Conservation (phyloP, 1,139 yeast genomes). For the Arxiozyma telluris region DNA sequence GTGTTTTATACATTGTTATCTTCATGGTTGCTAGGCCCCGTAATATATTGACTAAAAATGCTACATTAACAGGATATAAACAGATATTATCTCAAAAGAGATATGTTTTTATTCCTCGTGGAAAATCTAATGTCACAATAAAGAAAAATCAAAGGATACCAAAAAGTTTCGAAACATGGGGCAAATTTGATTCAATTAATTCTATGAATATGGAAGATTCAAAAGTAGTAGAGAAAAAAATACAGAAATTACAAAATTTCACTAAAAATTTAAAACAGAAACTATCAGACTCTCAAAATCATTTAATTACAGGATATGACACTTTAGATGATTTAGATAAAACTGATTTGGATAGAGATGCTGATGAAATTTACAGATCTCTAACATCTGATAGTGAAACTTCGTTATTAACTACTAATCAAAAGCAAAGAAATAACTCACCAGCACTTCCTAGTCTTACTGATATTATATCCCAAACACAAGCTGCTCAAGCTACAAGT, state of each 20-base stretch:
- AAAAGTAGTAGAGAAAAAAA: slow-evolving; percentile 30
- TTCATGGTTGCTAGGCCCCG: neutral
- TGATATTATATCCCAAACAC: neutral
- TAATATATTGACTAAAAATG: neutral
- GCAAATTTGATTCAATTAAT: slow-evolving; percentile 12
- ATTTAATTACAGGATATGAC: neutral
- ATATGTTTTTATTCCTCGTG: slow-evolving; percentile 13
- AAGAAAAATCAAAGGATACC: slow-evolving; percentile 9
- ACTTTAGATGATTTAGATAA: neutral
- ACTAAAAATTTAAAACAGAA: slow-evolving; percentile 29
- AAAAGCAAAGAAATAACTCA: neutral
- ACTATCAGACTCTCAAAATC: slow-evolving; percentile 7
- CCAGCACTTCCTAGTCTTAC: neutral
- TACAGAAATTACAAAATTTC: slow-evolving; percentile 37
- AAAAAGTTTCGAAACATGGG: neutral
- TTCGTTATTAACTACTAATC: neutral
- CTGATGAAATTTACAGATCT: slow-evolving; percentile 28
- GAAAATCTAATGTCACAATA: slow-evolving; percentile 7
- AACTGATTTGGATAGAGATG: slow-evolving; percentile 16
- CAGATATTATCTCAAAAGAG: slow-evolving; percentile 4
- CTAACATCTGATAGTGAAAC: neutral
- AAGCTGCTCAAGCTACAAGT: slow-evolving; percentile 9
- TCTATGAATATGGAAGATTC: slow-evolving; percentile 12
- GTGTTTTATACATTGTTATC: neutral
- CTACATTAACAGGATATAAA: neutral